Conservation (phyloP, 306 rosid species). For the Cicer yamashitae region DNA sequence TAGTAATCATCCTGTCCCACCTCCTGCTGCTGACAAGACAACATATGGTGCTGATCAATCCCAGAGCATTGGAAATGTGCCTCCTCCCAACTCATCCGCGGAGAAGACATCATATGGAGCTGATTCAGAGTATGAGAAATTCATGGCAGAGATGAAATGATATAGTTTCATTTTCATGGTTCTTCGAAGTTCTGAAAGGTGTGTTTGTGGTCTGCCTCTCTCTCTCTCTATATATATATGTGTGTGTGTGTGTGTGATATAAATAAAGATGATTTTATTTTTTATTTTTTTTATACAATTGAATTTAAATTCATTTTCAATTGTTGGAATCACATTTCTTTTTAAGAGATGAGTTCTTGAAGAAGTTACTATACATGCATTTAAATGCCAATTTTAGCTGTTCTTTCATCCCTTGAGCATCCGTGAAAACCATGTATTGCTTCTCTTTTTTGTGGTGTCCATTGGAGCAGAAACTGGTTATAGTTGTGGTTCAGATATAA, state of each 20-base stretch:
- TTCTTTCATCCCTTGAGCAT: conserved; percentile 24
- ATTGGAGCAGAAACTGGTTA: conserved; percentile 47
- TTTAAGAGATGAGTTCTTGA: neutral
- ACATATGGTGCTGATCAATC: conserved; percentile 66
- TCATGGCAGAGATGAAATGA: conserved; percentile 99
- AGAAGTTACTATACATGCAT: neutral
- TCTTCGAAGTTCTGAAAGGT: conserved; percentile 54
- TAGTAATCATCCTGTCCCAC: conserved; percentile 57
- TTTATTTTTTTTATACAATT: conserved; percentile 4
- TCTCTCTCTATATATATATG: neutral
- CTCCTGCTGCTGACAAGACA: conserved; percentile 65
- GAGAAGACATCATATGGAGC: conserved; percentile 72
- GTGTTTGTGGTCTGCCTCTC: conserved; percentile 23
- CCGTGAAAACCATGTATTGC: neutral
- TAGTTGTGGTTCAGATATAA: conserved; percentile 46
- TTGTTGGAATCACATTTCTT: conserved; percentile 24
- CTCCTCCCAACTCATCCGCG: conserved; percentile 65
- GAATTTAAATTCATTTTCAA: conserved; percentile 9
- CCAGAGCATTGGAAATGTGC: conserved; percentile 51
- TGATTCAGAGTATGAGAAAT: conserved; percentile 92
- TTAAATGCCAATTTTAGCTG: neutral
- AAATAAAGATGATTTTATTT: neutral
- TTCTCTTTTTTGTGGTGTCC: conserved; percentile 33
- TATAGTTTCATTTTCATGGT: conserved; percentile 37
- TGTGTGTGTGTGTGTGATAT: neutral